A percentile compares a stretch with the other conserved stretches of the same genome.
Conservation (phyloP, 2,329 filamentous ascomycete species). For the Penicillium sp. region DNA sequence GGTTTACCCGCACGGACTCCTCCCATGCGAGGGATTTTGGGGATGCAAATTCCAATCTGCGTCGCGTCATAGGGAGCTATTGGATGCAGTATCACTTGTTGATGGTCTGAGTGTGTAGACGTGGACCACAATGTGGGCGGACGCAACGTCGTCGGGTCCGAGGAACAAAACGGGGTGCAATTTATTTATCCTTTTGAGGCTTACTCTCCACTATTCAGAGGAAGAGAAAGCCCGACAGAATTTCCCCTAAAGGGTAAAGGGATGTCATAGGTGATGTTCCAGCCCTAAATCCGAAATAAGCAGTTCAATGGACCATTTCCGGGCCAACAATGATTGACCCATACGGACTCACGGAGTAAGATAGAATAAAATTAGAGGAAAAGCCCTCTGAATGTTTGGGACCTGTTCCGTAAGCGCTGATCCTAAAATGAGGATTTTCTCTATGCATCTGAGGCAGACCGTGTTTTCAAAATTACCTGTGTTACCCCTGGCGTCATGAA, state of each 20-base stretch:
- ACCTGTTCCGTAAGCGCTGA: slow-evolving; percentile 8
- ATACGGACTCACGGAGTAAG: slow-evolving; percentile 1
- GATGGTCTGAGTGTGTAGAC: background rate
- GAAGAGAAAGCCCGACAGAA: background rate
- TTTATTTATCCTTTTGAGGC: background rate
- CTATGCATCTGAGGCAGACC: slow-evolving; percentile 1
- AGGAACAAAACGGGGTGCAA: background rate
- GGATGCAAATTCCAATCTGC: background rate
- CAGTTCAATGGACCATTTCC: background rate
- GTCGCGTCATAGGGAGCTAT: background rate
- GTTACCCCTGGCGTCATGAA: slow-evolving; percentile 23
- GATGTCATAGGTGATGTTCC: background rate
- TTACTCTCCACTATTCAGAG: background rate
- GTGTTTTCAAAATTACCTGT: slow-evolving; percentile 1
- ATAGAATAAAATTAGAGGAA: background rate
- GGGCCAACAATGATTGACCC: background rate
- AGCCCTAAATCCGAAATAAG: background rate
- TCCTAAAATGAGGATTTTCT: slow-evolving; percentile 14
- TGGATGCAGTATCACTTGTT: background rate
- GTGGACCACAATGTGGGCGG: background rate
- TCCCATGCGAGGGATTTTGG: background rate
- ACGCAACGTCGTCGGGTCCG: background rate
- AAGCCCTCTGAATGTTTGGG: slow-evolving; percentile 1
- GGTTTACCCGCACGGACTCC: background rate
- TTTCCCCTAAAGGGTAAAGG: background rate